These are phyloP conservation scores for Boletus sp. DNA, from an alignment of 768 basidiomycete genomes.

Conservation along the genomic window DNA sequence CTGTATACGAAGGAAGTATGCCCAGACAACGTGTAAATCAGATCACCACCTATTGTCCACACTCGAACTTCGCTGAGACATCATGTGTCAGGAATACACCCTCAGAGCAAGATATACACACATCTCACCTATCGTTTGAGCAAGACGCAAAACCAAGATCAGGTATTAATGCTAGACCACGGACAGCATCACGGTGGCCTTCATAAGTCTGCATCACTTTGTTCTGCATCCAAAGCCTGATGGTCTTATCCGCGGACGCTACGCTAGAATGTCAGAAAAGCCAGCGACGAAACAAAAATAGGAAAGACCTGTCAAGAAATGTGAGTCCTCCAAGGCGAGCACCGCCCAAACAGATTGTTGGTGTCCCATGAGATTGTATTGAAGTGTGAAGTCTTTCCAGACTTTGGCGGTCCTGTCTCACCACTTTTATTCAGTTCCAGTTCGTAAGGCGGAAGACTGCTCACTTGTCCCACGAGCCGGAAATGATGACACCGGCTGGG, in stretches of 20 bases:
- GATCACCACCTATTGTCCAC: constrained; percentile 83
- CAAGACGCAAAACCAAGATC: constrained; percentile 94
- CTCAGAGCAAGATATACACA: background rate
- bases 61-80: constrained; percentile 77
- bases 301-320: constrained; percentile 75
- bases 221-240: constrained; percentile 82
- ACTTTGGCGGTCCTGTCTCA: constrained; percentile 82
- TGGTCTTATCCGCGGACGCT: constrained; percentile 95
- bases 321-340: constrained; percentile 68
- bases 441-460: constrained; percentile 20
- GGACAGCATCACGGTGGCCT: constrained; percentile 91
- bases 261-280: constrained; percentile 9
- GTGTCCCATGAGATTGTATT: constrained; percentile 79
- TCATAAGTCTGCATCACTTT: constrained; percentile 71
- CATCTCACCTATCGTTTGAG: constrained; percentile 81
- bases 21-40: constrained; percentile 76
- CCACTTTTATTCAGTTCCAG: background rate
- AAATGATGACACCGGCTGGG: constrained; percentile 72
- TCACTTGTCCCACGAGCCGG: constrained; percentile 97
- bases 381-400: constrained; percentile 76
- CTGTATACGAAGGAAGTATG: constrained; percentile 98
- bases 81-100: background rate
- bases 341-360: constrained; percentile 95
- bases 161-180: constrained; percentile 74
- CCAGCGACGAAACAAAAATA: background rate